These are phyloP conservation scores for Mentha longifolia DNA, from an alignment of 257 asterid species.

Conservation along the genomic window DNA sequence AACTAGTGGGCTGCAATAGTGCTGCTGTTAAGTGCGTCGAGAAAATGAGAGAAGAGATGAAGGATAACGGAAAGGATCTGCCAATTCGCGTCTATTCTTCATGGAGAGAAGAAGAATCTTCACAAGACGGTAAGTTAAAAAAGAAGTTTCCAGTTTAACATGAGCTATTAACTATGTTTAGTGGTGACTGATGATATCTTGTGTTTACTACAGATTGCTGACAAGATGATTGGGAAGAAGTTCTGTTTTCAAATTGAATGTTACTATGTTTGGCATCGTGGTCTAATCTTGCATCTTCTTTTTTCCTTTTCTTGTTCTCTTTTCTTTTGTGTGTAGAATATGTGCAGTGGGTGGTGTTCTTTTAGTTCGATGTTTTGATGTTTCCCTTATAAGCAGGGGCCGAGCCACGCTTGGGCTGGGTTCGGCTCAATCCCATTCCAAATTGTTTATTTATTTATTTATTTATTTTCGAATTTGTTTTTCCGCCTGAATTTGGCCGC, in stretches of 20 bases:
- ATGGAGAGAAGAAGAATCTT: neutral
- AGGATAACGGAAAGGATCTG: neutral
- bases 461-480: too few species aligned
- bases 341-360: neutral
- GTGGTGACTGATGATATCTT: neutral
- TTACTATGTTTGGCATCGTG: too few species aligned
- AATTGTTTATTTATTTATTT: too few species aligned
- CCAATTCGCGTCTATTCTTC: constrained; percentile 1
- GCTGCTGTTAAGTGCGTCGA: neutral
- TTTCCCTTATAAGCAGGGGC: too few species aligned
- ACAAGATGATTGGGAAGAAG: neutral
- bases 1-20: constrained; percentile 32
- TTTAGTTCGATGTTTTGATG: too few species aligned
- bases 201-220: neutral
- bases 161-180: neutral
- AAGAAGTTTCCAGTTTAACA: neutral
- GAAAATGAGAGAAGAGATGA: neutral
- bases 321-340: neutral
- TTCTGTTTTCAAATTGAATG: too few species aligned
- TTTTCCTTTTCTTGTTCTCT: too few species aligned
- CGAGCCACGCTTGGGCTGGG: too few species aligned
- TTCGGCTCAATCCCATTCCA: too few species aligned
- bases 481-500: too few species aligned
- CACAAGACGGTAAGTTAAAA: neutral
- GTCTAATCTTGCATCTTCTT: neutral